A percentile compares a stretch with the other conserved stretches of the same genome.
Evolutionary conservation across 73 alveolate species (phyloP).

Genomic region (Tetrahymena malaccensis): DNA sequence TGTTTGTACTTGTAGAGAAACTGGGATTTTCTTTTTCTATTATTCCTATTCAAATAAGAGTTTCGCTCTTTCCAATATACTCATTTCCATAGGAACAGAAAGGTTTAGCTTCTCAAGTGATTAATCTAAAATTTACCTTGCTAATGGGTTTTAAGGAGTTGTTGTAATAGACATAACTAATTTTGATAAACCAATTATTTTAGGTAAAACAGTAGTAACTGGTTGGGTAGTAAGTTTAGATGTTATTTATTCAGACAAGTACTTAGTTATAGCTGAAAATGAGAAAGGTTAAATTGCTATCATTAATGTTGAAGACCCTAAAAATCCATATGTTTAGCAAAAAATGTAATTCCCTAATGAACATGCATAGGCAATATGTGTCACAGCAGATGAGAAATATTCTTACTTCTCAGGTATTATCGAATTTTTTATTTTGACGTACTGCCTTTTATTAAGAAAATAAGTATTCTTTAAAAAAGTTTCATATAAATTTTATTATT

Average conservation of each 20-base stretch:
- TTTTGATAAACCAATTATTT: background rate
- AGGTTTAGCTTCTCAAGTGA: background rate
- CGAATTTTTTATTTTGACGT: no score
- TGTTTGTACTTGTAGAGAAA: background rate
- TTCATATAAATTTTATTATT: no score
- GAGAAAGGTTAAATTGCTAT: background rate
- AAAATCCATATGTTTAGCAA: background rate
- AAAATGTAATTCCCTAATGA: background rate
- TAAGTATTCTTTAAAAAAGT: no score
- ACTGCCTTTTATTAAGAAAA: no score
- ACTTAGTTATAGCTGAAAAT: background rate
- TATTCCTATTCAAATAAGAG: background rate
- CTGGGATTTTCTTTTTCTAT: background rate
- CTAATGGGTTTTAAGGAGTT: background rate
- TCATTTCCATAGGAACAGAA: background rate
- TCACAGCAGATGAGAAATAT: background rate
- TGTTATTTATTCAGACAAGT: background rate
- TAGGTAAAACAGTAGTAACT: background rate
- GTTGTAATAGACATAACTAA: background rate
- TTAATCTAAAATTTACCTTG: background rate
- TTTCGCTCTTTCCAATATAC: background rate
- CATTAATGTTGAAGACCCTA: background rate
- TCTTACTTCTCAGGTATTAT: background rate
- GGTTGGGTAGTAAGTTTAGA: background rate
- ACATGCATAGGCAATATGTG: background rate